Evolutionary conservation across 2,329 filamentous ascomycete genomes (phyloP), one percentile per base, ranked within the genome.

Genomic region (Xylaria sp.): DNA sequence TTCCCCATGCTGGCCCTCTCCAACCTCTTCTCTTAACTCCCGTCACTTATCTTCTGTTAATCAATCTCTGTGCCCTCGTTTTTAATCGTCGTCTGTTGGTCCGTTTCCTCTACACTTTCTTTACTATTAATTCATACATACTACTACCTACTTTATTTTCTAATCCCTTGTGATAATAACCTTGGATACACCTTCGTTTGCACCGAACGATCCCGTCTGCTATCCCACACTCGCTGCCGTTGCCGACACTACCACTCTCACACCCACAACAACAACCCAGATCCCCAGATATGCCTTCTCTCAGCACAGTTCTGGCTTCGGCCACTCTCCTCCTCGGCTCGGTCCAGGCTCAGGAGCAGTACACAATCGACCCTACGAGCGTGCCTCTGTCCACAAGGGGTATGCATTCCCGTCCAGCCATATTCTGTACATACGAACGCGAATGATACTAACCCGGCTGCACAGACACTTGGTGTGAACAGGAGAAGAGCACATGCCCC

Each of bases 401-500:
- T 86, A 77, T 59, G 84, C 72, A 13, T 42, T 46, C 48, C 30
- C 49, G n/a, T 57, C 30, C 42, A 35, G n/a, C 16, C 5, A 4
- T 30, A 30, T 30, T 30, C 13, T 5, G 18, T 18, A 1, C 5
- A 10, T 7, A 35, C 18, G 7, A 42, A 42, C 16, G n/a, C 16
- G n/a, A 10, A 55, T 58, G 30, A 37, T 60, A 37, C 64, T 67
- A 67, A 68, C 53, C 30, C 37, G 39, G 58, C 34, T 53, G 2
- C 66, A 57, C 83, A 79, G 60, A 69, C 9, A 61, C 71, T 9
- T 93, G 89, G 89, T 93, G 89, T 73, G 61, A 72, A 30, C 78
- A 80, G 65, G 84, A 92, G 75, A 76, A 70, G 65, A 78, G 79
- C 67, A 80, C 83, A 56, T 92, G 89, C 76, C 89, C 88, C 10